Evolutionary conservation across 441 rosid species (phyloP), one percentile per base, ranked within the genome.

Genomic region (Pelargonium australe): DNA sequence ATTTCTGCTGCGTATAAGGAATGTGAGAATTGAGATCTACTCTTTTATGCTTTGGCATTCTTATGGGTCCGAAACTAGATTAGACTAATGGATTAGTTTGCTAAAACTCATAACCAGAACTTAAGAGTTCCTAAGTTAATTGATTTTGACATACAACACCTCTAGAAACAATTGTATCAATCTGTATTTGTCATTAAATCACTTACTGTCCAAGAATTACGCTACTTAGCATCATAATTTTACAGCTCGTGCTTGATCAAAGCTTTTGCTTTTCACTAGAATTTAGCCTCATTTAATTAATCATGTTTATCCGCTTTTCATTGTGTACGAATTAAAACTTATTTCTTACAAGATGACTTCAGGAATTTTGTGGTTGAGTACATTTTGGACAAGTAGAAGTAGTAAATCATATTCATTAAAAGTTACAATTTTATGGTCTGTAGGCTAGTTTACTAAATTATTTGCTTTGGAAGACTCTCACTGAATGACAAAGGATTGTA

Each of bases 61-160:
- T 57, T 64, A n/a, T 70, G n/a, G 76, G 72, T 80, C 75, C 65
- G 75, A 58, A 25, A 55, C 7, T 66, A 47, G 25, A 8, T 5
- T 64, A 40, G 10, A 58, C 63, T 65, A 16, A 53, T 45, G 28
- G 25, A 9, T 43, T 14, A 37, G 10, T 43, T 57, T 20, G 14
- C 61, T 28, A 2, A 65, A 63, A 43, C 62, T 66, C 69, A 58
- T 69, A 34, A 61, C 44, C 20, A 13, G 63, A 68, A 70, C 43
- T 64, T 70, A 20, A 20, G 64, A 68, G 76, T 49, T 40, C 76
- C 23, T 62, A 28, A 47, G 43, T 31, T 64, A 67, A 20, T 41
- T 57, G 8, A 58, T 13, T 23, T 5, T 51, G 67, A 14, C 60
- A 67, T 57, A 3, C 23, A 61, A 4, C 63, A 40, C 53, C 6